Percentiles rank a stretch among this genome's conserved stretches.
Conservation (phyloP, 2,329 filamentous ascomycete genomes). For the Lasiodiplodia hormozganensis region DNA sequence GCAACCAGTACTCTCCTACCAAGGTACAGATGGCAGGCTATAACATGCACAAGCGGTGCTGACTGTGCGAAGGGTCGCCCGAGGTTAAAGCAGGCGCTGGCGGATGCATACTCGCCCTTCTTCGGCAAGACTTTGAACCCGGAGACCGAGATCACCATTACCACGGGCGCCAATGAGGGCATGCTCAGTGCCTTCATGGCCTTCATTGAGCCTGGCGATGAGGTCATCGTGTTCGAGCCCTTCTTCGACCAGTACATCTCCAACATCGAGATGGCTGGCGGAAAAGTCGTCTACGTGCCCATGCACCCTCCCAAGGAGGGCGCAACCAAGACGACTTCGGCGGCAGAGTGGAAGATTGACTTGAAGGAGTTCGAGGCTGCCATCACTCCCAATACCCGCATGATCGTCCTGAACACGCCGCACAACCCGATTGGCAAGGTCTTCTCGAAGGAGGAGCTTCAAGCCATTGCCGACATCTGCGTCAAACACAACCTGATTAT, state of each 20-base stretch:
- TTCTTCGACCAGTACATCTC: constrained; percentile 99
- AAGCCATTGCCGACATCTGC: constrained; percentile 84
- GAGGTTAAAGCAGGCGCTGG: constrained; percentile 88
- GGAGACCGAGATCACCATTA: constrained; percentile 92
- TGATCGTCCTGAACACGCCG: constrained; percentile 90
- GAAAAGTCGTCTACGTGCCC: constrained; percentile 94
- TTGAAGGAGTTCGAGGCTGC: constrained; percentile 81
- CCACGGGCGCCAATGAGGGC: constrained; percentile 86
- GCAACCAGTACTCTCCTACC: constrained; percentile 98
- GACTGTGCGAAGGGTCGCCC: constrained; percentile 69
- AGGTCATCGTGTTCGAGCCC: constrained; percentile 97
- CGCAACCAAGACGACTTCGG: constrained; percentile 78
- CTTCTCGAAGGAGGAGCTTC: constrained; percentile 81
- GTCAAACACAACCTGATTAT: constrained; percentile 95
- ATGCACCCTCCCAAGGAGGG: constrained; percentile 86
- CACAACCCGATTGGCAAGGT: constrained; percentile 98
- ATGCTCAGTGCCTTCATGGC: constrained; percentile 97
- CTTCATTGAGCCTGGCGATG: constrained; percentile 91
- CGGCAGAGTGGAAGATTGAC: constrained; percentile 87
- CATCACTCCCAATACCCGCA: constrained; percentile 87
- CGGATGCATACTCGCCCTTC: constrained; percentile 87
- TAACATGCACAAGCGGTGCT: neutral
- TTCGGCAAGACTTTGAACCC: constrained; percentile 85
- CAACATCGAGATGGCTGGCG: constrained; percentile 98
- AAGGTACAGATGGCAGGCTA: constrained; percentile 60